Evolutionary conservation across 257 asterid genomes (phyloP), one percentile per base, ranked within the genome.

Genomic region (Salvia miltiorrhiza): DNA sequence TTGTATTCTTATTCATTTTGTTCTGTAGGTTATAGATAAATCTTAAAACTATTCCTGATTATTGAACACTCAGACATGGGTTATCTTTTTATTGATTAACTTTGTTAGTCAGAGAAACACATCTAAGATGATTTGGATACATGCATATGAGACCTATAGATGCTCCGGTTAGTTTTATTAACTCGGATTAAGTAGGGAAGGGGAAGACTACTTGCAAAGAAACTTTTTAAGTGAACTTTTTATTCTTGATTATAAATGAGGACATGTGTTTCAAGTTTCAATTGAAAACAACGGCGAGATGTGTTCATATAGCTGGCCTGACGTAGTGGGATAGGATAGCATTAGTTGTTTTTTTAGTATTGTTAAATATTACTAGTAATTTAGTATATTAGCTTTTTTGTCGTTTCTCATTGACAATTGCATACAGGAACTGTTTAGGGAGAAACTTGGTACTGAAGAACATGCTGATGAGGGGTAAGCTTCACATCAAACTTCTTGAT

Each of bases 341-440:
- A 21, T 21, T 41, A 40, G 6, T n/a, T 41, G 13, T 14, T 23
- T 7, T 3, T 40, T 13, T 1, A 28, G 8, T 10, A 26, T 41
- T 58, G 35, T n/a, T 68, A 45, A 56, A 35, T 33, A 26, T 48
- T 12, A 48, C 7, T 30, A 30, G 28, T 9, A 11, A 30, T 12
- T 49, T 20, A 13, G 28, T 9, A 11, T 40, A 16, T 49, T 20
- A 13, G 43, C 44, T 21, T 20, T 56, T 37, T 8, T 10, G 44
- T 54, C 68, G 45, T 52, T 63, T 79, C 74, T 72, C 62, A 48
- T 37, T 52, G 65, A 76, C 59, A 61, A 59, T 77, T 73, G 58
- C 70, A 54, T 59, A 50, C 95, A 94, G 97, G 99, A 91, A 74
- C 62, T 94, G 56, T 80, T 94, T 65, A 59, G 88, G 85, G 82